Conservation (phyloP, 129 eudicot species). For the Heracleum sosnowskyi region DNA sequence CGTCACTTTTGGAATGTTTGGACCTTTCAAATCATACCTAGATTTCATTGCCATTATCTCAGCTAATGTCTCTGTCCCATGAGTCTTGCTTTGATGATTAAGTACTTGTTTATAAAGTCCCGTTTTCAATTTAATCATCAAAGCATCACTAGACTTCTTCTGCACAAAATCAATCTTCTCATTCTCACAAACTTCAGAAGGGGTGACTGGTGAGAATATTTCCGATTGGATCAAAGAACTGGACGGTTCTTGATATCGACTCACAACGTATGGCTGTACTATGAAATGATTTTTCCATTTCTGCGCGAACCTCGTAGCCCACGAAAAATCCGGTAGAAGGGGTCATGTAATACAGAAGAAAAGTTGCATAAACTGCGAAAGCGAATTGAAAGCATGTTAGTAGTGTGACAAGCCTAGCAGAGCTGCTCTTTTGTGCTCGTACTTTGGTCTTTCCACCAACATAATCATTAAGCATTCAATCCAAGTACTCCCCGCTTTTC, state of each 20-base stretch:
- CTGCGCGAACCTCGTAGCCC: slow-evolving; percentile 71
- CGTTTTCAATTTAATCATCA: slow-evolving; percentile 76
- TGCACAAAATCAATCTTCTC: slow-evolving; percentile 88
- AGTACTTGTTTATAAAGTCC: slow-evolving; percentile 69
- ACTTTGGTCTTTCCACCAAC: slow-evolving; percentile 36
- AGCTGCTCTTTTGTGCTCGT: slow-evolving; percentile 42
- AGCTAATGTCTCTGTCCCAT: slow-evolving; percentile 51
- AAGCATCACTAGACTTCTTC: slow-evolving; percentile 71
- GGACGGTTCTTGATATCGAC: slow-evolving; percentile 46
- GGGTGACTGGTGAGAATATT: slow-evolving; percentile 25
- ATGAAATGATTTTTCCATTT: slow-evolving; percentile 71
- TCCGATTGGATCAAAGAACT: slow-evolving; percentile 20
- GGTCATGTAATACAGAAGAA: slow-evolving; percentile 81
- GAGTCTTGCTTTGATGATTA: slow-evolving; percentile 39
- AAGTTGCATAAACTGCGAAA: slow-evolving; percentile 87
- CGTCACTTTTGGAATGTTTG: slow-evolving; percentile 58
- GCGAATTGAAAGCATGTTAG: slow-evolving; percentile 81
- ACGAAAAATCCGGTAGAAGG: slow-evolving; percentile 80
- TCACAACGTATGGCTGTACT: slow-evolving; percentile 47
- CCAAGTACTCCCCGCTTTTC: slow-evolving; percentile 78
- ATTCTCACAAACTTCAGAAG: slow-evolving; percentile 60
- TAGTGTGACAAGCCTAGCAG: slow-evolving; percentile 57
- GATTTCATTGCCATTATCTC: slow-evolving; percentile 82
- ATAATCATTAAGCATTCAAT: slow-evolving; percentile 69
- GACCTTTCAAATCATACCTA: slow-evolving; percentile 52